phyloP scores from a whole-genome alignment of 345 rosid species.

The Iberis pinnata region DNA sequence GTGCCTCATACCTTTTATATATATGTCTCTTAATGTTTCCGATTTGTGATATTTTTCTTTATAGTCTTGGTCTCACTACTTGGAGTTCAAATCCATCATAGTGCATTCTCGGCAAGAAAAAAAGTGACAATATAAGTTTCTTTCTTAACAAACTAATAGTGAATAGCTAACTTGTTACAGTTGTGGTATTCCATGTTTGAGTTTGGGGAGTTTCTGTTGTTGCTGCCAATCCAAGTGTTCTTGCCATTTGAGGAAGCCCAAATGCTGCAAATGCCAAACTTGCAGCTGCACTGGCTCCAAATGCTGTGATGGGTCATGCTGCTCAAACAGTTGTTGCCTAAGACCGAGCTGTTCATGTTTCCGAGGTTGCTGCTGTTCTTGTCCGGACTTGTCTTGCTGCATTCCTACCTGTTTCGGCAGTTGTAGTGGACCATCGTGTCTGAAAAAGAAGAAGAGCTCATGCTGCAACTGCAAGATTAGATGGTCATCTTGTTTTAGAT shows the following conservation, averaged over 20 bases:
- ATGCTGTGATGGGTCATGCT: constrained; percentile 31
- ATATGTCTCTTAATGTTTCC: too few relatives aligned
- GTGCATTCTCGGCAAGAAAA: too few relatives aligned
- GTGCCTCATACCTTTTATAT: too few relatives aligned
- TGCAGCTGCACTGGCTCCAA: constrained; percentile 23
- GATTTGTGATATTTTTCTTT: too few relatives aligned
- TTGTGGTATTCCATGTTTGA: constrained; percentile 58
- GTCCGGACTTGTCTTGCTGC: constrained; percentile 44
- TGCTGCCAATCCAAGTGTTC: constrained; percentile 58
- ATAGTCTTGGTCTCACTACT: too few relatives aligned
- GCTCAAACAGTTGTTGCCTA: constrained; percentile 33
- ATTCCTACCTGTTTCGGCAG: constrained; percentile 40
- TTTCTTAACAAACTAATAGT: constrained; percentile 2
- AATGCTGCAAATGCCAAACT: constrained; percentile 35
- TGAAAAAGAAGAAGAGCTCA: constrained; percentile 36
- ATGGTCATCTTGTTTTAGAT: constrained; percentile 42
- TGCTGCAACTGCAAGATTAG: constrained; percentile 21
- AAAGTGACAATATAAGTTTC: neutral
- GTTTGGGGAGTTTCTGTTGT: constrained; percentile 62
- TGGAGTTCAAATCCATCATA: too few relatives aligned
- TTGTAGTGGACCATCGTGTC: constrained; percentile 42
- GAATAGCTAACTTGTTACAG: constrained; percentile 16
- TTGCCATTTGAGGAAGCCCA: constrained; percentile 38
- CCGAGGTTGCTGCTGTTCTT: constrained; percentile 37
- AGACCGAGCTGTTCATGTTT: constrained; percentile 38